Evolutionary conservation across 2,329 filamentous ascomycete genomes (phyloP), one percentile per base, ranked within the genome.

Genomic region (Venturia pyrina): DNA sequence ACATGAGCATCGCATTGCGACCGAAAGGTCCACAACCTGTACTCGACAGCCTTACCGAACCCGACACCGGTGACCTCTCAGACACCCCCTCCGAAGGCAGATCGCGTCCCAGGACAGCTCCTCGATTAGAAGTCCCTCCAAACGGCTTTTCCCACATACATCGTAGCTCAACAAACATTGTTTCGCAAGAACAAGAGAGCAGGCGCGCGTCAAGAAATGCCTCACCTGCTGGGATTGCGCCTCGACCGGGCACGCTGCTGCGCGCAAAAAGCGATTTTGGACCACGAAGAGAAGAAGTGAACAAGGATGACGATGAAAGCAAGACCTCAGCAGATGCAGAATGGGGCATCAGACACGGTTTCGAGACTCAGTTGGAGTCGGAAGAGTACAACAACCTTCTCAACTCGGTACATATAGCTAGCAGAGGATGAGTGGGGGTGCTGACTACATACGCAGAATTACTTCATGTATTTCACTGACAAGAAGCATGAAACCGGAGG

Each of bases 381-480:
- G 90, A 92, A 70, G 91, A 96, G 73, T 93, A 96, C 72, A 89
- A 96, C 71, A 89, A 89, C 66, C 85, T 92, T 70, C 82, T 96
- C 48, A 53, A 65, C 34, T 65, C 63, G 62, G 62, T 64, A 40
- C 21, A 21, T 53, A 21, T 44, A 48, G 19, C 13, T 11, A 40
- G 46, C 32, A 57, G 44, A 17, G 17, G 50, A 43, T 43, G 32
- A 28, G 2, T 32, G 8, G 7, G 21, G 32, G 53, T n/a, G 53
- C 46, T 57, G 21, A 60, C 53, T 41, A 50, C 21, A 24, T 17
- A 15, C 21, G 65, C 77, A 96, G 89, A 96, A 91, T 70, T 99
- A 96, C 86, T 98, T 96, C 81, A 98, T 98, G 93, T 99, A 99
- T 78, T 99, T 90, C 77, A 97, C 93, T 69, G 95, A 99, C 77